A percentile compares a stretch with the other conserved stretches of the same genome.
phyloP scores from a whole-genome alignment of 2,329 filamentous ascomycete species.

The Colletotrichum sp. region DNA sequence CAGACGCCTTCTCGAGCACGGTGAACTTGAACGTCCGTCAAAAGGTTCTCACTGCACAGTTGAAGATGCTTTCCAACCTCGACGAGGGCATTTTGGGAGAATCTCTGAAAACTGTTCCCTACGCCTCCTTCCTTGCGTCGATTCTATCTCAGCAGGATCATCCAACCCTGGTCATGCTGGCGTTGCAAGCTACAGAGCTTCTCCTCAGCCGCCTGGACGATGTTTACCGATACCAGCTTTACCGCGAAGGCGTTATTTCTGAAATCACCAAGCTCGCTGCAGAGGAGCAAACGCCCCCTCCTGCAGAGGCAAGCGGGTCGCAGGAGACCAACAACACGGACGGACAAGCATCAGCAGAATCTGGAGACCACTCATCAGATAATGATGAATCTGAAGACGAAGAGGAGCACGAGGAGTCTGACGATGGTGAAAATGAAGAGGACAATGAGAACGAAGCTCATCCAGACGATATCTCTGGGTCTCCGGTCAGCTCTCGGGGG shows the following conservation, averaged over 20 bases:
- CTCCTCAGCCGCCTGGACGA: constrained; percentile 82
- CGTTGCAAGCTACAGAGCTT: constrained; percentile 87
- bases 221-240: constrained; percentile 95
- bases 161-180: constrained; percentile 82
- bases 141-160: constrained; percentile 97
- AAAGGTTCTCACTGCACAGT: constrained; percentile 92
- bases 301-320: constrained; percentile 33
- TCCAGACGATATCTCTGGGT: constrained; percentile 68
- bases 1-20: constrained; percentile 96
- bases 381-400: constrained; percentile 56
- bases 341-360: constrained; percentile 5
- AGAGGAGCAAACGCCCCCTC: constrained; percentile 38
- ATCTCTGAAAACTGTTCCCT: constrained; percentile 85
- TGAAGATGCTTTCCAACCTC: constrained; percentile 98
- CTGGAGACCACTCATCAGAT: constrained; percentile 38
- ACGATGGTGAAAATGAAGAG: constrained; percentile 60
- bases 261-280: constrained; percentile 85
- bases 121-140: constrained; percentile 92
- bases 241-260: constrained; percentile 92
- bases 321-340: constrained; percentile 1
- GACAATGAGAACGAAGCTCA: constrained; percentile 43
- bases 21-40: constrained; percentile 94
- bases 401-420: constrained; percentile 52
- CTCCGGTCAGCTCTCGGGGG: constrained; percentile 69
- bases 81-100: constrained; percentile 85